Base-by-base conservation (phyloP, 1,284 basidiomycete genomes). In the Cutaneotrichosporon spelunceum region DNA sequence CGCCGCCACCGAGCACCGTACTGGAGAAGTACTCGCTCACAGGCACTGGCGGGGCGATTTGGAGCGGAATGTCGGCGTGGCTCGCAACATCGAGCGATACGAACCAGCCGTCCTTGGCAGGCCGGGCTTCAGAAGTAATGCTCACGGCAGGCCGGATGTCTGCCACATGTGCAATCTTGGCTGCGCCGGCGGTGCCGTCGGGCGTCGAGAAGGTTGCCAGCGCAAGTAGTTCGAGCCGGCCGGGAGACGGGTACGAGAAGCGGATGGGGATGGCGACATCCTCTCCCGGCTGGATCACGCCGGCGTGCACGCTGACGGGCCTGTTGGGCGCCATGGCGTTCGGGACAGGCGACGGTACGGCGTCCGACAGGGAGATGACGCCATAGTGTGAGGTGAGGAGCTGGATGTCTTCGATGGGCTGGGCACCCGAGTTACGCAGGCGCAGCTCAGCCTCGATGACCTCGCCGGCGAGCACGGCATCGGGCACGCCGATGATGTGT, bases 391-490 rank as follows among this genome's bases (percentile, higher is more conserved):
- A 72, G 47, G 66, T 65, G 1, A 79, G 54, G 44, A 78, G 60
- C 48, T 67, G 62, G n/a, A 81, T 29, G 26, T 70, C 63, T 11
- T 59, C 60, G 14, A 81, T 42, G 0, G 52, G 63, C 1, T 70
- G 63, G 8, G 67, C 66, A 1, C 80, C 79, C 2, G 49, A 58
- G 61, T 81, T 81, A 7, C 52, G 57, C 9, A 82, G 34, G 1
- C n/a, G 56, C 16, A 82, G 4, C 4, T 10, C 44, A 0, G 63
- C 64, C 7, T 60, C 44, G 3, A 68, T 60, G 7, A 65, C 64
- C 61, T 81, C 78, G 4, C 80, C 80, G 1, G 69, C 72, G 14
- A 65, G 72, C 33, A 80, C 49, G 10, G 33, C 56, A 0, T 61
- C 52, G 0, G 76, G 74, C 0, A 79, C 49, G 10, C 47, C 65